phyloP scores from a whole-genome alignment of 1,139 yeast genomes.

The Zygoascus meyerae region DNA sequence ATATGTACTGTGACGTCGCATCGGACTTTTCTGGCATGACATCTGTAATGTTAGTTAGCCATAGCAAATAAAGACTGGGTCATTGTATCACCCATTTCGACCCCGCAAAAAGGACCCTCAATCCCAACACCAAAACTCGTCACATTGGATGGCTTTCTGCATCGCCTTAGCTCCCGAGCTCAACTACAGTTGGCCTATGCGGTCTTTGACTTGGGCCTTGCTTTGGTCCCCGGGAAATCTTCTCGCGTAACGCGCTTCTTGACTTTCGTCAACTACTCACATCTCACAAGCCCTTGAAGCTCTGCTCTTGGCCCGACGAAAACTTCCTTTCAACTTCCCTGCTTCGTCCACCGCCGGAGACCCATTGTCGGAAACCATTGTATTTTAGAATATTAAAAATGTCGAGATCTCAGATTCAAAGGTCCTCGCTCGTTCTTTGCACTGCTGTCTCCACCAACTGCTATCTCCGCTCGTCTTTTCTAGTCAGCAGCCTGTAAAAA shows the following conservation, averaged over 20 bases:
- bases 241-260: too few species aligned
- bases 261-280: slow-evolving; percentile 23
- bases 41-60: slow-evolving; percentile 25
- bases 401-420: background rate
- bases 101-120: too few species aligned
- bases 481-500: too few species aligned
- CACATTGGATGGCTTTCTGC: too few species aligned
- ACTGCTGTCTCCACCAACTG: too few species aligned
- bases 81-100: too few species aligned
- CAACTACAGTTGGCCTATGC: too few species aligned
- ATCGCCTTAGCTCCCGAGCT: too few species aligned
- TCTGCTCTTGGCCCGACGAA: slow-evolving; percentile 29
- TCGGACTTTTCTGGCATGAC: slow-evolving; percentile 68
- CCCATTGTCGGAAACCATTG: slow-evolving; percentile 1
- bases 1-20: slow-evolving; percentile 65
- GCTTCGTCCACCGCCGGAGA: slow-evolving; percentile 7
- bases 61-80: too few species aligned
- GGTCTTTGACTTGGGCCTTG: background rate
- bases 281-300: slow-evolving; percentile 33
- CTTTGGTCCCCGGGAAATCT: background rate
- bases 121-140: too few species aligned
- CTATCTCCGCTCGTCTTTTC: too few species aligned
- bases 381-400: background rate
- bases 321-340: slow-evolving; percentile 21
- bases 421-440: too few species aligned